Evolutionary conservation across 2,329 filamentous ascomycete species (phyloP).

Genomic region (Cytospora leucostoma): DNA sequence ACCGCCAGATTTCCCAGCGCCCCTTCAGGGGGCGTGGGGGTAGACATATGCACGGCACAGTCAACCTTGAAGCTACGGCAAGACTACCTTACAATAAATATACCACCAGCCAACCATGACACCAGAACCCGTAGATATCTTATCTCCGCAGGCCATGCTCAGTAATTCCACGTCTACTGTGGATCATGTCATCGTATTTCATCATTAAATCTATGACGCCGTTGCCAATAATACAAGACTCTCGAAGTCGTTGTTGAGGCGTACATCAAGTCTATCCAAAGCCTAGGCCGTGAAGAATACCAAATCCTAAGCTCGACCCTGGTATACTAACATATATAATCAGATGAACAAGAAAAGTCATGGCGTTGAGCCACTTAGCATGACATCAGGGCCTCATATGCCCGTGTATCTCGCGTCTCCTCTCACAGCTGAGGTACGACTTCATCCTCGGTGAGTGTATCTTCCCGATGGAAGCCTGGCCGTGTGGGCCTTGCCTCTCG

Average conservation of each 20-base stretch:
- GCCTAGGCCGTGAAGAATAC: not conserved
- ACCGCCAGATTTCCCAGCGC: not conserved
- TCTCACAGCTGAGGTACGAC: conserved; percentile 30
- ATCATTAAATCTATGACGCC: not conserved
- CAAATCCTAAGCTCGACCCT: not conserved
- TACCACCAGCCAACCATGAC: not conserved
- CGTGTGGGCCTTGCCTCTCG: not conserved
- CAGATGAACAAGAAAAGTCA: not conserved
- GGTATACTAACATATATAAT: not conserved
- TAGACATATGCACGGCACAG: not conserved
- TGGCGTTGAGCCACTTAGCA: not conserved
- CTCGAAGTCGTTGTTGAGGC: not conserved
- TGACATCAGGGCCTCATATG: not conserved
- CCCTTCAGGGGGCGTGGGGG: not conserved
- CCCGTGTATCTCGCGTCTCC: not conserved
- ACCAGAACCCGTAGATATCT: not conserved
- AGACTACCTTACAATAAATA: too few species aligned
- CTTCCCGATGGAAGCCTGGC: conserved; percentile 16
- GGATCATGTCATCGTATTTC: not conserved
- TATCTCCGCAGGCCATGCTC: not conserved
- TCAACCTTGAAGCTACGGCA: too few species aligned
- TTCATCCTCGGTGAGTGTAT: conserved; percentile 31
- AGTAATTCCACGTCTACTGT: not conserved
- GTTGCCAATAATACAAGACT: too few species aligned
- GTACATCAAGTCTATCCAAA: not conserved